A percentile compares a stretch with the other conserved stretches of the same genome.
Conservation (phyloP, 2,329 filamentous ascomycete genomes). For the Myriosclerotinia scirpicola region DNA sequence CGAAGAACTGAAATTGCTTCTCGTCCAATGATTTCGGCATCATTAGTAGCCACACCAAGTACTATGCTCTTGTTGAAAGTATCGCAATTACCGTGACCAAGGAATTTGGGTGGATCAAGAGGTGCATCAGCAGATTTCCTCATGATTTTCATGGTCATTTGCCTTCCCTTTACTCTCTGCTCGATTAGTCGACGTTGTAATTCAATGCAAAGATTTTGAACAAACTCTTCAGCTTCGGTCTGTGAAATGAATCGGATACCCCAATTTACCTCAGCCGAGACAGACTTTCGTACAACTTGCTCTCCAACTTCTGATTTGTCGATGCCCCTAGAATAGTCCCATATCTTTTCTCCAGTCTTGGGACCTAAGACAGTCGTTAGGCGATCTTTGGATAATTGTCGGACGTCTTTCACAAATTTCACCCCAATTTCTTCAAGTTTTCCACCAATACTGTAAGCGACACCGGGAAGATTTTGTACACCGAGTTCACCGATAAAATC, state of each 20-base stretch:
- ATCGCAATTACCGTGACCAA: slow-evolving; percentile 94
- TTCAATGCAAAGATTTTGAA: slow-evolving; percentile 81
- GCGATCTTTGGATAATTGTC: slow-evolving; percentile 72
- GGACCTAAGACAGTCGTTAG: slow-evolving; percentile 75
- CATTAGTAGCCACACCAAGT: slow-evolving; percentile 83
- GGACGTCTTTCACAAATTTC: slow-evolving; percentile 78
- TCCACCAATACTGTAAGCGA: slow-evolving; percentile 84
- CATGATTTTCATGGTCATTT: slow-evolving; percentile 95
- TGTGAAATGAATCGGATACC: slow-evolving; percentile 93
- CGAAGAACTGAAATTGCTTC: slow-evolving; percentile 84
- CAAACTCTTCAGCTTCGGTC: slow-evolving; percentile 89
- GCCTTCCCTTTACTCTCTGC: slow-evolving; percentile 81
- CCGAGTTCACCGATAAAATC: slow-evolving; percentile 74
- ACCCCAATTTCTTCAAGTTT: slow-evolving; percentile 88
- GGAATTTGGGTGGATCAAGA: slow-evolving; percentile 85
- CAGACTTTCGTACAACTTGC: slow-evolving; percentile 82
- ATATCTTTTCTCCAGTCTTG: slow-evolving; percentile 88
- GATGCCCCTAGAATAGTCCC: slow-evolving; percentile 86
- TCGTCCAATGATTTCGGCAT: slow-evolving; percentile 67
- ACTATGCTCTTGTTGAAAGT: slow-evolving; percentile 84
- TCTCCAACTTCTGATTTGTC: slow-evolving; percentile 84
- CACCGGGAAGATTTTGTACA: slow-evolving; percentile 82
- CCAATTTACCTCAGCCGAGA: slow-evolving; percentile 98
- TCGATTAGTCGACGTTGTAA: slow-evolving; percentile 77
- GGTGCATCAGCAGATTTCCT: slow-evolving; percentile 81